Evolutionary conservation across 2,329 filamentous ascomycete species (phyloP), one percentile per base, ranked within the genome.

Genomic region (Zasmidium angulare): DNA sequence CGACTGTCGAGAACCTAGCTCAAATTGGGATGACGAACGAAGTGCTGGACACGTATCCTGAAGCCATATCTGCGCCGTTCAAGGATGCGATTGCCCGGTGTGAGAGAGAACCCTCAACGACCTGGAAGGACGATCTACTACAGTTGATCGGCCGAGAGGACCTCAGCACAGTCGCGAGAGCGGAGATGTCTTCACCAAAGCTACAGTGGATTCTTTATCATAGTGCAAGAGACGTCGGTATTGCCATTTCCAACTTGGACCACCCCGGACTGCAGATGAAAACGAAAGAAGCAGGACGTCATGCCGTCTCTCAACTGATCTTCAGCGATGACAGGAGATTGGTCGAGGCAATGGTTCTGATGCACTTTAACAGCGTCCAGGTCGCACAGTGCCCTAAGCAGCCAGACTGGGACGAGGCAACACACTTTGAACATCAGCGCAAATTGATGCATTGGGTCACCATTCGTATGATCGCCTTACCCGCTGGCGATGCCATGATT

Each of bases 311-410:
- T 26, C 86, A 88, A 53, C 81, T 95, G 9, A 88, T 99, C 24
- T 99, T 98, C 81, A 88, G 87, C 60, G 92, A 98, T 65, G 95
- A 99, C 70, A 86, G 92, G 60, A 88, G 95, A 36, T 87, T 96
- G 56, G 87, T 91, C 62, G 95, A 99, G 77, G 95, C 92, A 0
- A 87, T 88, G 56, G 86, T 84, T 55, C 81, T 99, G 56, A 81
- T 99, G n/a, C 93, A 95, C 58, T 95, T 95, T 24, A 86, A 89
- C 54, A 90, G 89, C 69, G 82, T 91, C 14, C 87, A 93, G 46
- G 79, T 90, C 11, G 86, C 93, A n/a, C 89, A 90, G 53, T 89
- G 93, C 62, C 82, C 88, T 43, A 85, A 88, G 1, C 83, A 91
- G 63, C 86, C 89, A 0, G 85, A 86, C 46, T 95, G 91, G 89